These are phyloP conservation scores for Xylaria grammica DNA, from an alignment of 495 filamentous ascomycete genomes.

Conservation along the genomic window DNA sequence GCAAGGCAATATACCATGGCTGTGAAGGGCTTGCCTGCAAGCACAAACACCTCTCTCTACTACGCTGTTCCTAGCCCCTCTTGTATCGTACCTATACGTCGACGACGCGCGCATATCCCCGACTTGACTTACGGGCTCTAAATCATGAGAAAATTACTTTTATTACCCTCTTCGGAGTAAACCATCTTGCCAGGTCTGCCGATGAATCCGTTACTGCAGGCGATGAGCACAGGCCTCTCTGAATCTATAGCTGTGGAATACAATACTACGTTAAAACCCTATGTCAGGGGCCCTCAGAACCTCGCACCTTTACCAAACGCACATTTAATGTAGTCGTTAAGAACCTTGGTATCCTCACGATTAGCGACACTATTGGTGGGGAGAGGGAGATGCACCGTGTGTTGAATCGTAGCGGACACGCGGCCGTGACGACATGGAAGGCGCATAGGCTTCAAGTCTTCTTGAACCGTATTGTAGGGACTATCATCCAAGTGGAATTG, in stretches of 20 bases:
- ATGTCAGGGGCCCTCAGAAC: constrained; percentile 29
- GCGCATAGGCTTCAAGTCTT: constrained; percentile 17
- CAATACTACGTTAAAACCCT: constrained; percentile 25
- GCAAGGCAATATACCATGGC: no score
- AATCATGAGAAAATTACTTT: constrained; percentile 29
- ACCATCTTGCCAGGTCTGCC: constrained; percentile 26
- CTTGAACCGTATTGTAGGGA: constrained; percentile 19
- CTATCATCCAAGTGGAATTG: constrained; percentile 19
- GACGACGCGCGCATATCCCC: constrained; percentile 28
- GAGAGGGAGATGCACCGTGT: constrained; percentile 38
- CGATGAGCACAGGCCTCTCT: constrained; percentile 29
- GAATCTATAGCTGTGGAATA: constrained; percentile 29
- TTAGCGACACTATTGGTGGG: constrained; percentile 27
- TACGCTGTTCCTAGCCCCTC: constrained; percentile 28
- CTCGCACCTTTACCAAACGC: constrained; percentile 28
- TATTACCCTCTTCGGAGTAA: constrained; percentile 25
- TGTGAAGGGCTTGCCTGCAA: constrained; percentile 3
- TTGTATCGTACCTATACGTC: constrained; percentile 29
- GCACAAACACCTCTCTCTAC: no score
- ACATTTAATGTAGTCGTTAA: constrained; percentile 36
- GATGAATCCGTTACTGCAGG: constrained; percentile 25
- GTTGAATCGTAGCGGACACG: constrained; percentile 39
- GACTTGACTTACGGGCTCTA: constrained; percentile 31
- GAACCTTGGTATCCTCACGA: constrained; percentile 35
- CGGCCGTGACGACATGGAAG: constrained; percentile 42